Evolutionary conservation across 768 basidiomycete species (phyloP).

Genomic region (Phaeotremella fagi): DNA sequence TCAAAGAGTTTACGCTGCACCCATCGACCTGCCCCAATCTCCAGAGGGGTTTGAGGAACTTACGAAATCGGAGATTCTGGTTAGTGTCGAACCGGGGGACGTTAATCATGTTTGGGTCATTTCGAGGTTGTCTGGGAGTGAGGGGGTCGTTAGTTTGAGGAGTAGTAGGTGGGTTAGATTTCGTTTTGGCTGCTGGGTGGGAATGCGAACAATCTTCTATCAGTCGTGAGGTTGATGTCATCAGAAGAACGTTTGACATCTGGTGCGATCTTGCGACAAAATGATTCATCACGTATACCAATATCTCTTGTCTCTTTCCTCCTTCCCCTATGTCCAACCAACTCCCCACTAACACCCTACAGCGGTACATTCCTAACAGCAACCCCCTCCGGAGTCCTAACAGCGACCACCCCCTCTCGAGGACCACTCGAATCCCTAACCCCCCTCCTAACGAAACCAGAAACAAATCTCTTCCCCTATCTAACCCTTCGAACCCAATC

Average conservation of each 20-base stretch:
- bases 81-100: conserved; percentile 42
- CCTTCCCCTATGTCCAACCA: not conserved
- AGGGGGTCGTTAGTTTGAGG: conserved; percentile 41
- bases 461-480: conserved; percentile 28
- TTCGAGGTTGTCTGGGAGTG: conserved; percentile 42
- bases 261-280: too few relatives aligned
- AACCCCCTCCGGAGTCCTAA: conserved; percentile 38
- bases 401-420: conserved; percentile 43
- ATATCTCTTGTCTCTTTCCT: too few relatives aligned
- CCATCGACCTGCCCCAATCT: conserved; percentile 39
- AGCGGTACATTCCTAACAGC: conserved; percentile 48
- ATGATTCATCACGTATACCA: too few relatives aligned
- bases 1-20: conserved; percentile 45
- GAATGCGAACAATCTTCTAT: too few relatives aligned
- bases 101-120: conserved; percentile 48
- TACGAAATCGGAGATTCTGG: conserved; percentile 35
- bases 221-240: too few relatives aligned
- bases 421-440: conserved; percentile 46
- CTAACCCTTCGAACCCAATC: conserved; percentile 33
- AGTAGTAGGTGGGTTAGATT: conserved; percentile 36
- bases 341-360: not conserved
- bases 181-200: too few relatives aligned
- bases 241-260: too few relatives aligned
- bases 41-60: conserved; percentile 43
- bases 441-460: conserved; percentile 15